Percentiles rank a stretch among this genome's conserved stretches.
These are phyloP conservation scores for Neonectria magnoliae DNA, from an alignment of 2,329 filamentous ascomycete species.

Conservation along the genomic window DNA sequence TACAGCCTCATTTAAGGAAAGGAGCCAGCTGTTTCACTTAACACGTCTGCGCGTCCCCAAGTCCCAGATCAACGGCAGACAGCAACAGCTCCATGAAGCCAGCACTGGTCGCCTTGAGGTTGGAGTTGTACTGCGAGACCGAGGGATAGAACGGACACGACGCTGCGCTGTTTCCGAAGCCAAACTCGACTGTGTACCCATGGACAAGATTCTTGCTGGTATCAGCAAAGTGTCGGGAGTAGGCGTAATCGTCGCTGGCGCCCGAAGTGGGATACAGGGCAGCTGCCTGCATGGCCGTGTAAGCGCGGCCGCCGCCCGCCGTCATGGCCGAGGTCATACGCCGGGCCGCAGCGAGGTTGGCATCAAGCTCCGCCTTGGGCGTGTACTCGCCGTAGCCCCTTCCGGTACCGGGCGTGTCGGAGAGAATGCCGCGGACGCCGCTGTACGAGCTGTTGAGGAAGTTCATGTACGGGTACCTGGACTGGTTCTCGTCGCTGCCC, in stretches of 20 bases:
- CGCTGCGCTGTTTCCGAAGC: slow-evolving; percentile 31
- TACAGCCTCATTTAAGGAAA: background rate
- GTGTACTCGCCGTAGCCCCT: slow-evolving; percentile 54
- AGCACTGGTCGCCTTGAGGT: slow-evolving; percentile 49
- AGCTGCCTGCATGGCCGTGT: slow-evolving; percentile 50
- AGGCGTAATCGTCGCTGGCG: slow-evolving; percentile 55
- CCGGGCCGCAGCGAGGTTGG: slow-evolving; percentile 45
- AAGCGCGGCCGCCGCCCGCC: slow-evolving; percentile 43
- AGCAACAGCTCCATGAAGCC: slow-evolving; percentile 57
- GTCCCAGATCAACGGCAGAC: slow-evolving; percentile 30
- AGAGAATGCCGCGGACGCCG: slow-evolving; percentile 55
- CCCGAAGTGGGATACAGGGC: slow-evolving; percentile 56
- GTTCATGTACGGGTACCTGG: slow-evolving; percentile 54
- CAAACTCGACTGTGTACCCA: slow-evolving; percentile 55
- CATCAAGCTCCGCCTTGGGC: slow-evolving; percentile 43
- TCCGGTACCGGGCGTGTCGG: slow-evolving; percentile 46
- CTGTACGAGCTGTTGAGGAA: slow-evolving; percentile 62
- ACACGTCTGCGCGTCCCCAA: slow-evolving; percentile 10
- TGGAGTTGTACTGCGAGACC: slow-evolving; percentile 50
- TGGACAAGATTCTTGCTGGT: slow-evolving; percentile 22
- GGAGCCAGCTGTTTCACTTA: background rate
- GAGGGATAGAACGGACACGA: slow-evolving; percentile 55
- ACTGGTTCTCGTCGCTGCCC: slow-evolving; percentile 62
- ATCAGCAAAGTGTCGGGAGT: slow-evolving; percentile 27
- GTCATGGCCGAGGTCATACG: slow-evolving; percentile 46